Base-by-base conservation (phyloP, 768 basidiomycete species). In the Dioszegia aurantiaca region DNA sequence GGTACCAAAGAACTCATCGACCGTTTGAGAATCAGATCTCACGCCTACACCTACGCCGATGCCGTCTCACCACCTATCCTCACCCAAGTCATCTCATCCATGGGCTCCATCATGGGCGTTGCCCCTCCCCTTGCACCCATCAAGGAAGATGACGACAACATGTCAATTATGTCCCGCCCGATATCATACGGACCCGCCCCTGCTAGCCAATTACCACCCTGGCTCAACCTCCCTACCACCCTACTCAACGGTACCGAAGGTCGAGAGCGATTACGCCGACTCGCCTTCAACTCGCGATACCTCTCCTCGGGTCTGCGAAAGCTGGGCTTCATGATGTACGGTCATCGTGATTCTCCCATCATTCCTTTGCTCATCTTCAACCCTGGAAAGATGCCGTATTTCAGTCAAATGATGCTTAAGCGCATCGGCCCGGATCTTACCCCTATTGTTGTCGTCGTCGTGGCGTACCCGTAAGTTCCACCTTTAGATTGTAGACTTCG, bases 291-390 rank as follows among this genome's bases (percentile, higher is more conserved):
- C 80, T 82, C 88, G 17, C 85, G 91, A 21, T 99, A 98, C 79
- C 86, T 99, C 47, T 86, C 88, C 62, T 82, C 82, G 4, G 94
- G 86, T 1, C 82, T 99, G 55, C 81, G 83, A 67, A 93, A 90
- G 70, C 84, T 99, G 31, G 95, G 95, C 0, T 99, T 99, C 81
- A 94, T 99, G 80, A 89, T 89, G 5, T 95, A 92, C 69, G 94
- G 94, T 0, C 86, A 89, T 77, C 83, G 86, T 33, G 85, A 90
- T 65, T 91, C 90, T 26, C 94, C 95, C 1, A 89, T 99, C 67
- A 87, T 98, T 3, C 94, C 95, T 0, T 80, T 98, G 43, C 80
- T 99, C 49, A 78, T 98, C 30, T 98, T 90, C 82, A 85, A 90
- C 75, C 89, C 89, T 0, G 93, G 88, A 51, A 97, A 95, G 80